Conservation (phyloP, 306 rosid species). For the Ochetophila trinervis region DNA sequence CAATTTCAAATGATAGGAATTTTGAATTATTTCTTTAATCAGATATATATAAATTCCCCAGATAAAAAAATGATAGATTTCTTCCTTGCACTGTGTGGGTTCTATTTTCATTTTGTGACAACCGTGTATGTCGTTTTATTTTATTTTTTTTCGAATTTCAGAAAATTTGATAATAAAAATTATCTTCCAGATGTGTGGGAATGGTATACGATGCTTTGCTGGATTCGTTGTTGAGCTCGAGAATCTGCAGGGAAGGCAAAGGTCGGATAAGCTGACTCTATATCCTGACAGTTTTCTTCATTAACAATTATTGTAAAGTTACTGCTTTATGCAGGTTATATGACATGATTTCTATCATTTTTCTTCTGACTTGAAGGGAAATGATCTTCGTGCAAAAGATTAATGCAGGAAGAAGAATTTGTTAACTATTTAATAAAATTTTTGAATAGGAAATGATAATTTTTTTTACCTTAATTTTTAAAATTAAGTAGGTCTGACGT, state of each 20-base stretch:
- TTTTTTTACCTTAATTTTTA: conserved; percentile 7
- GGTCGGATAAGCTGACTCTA: conserved; percentile 36
- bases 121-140: too few species aligned
- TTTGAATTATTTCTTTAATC: neutral
- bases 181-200: conserved; percentile 75
- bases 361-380: too few species aligned
- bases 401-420: neutral
- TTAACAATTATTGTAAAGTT: neutral
- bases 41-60: neutral
- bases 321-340: neutral
- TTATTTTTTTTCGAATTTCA: neutral
- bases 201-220: conserved; percentile 87
- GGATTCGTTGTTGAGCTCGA: conserved; percentile 75
- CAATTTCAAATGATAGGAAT: neutral
- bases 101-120: neutral
- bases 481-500: neutral
- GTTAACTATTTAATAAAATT: neutral
- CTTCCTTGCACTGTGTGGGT: too few species aligned
- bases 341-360: neutral
- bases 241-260: conserved; percentile 68
- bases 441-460: neutral
- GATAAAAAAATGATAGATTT: too few species aligned
- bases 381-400: neutral
- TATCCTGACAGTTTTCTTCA: neutral
- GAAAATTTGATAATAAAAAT: neutral